Base-by-base conservation (phyloP, 495 filamentous ascomycete genomes). In the Trichoderma orchidacearum region DNA sequence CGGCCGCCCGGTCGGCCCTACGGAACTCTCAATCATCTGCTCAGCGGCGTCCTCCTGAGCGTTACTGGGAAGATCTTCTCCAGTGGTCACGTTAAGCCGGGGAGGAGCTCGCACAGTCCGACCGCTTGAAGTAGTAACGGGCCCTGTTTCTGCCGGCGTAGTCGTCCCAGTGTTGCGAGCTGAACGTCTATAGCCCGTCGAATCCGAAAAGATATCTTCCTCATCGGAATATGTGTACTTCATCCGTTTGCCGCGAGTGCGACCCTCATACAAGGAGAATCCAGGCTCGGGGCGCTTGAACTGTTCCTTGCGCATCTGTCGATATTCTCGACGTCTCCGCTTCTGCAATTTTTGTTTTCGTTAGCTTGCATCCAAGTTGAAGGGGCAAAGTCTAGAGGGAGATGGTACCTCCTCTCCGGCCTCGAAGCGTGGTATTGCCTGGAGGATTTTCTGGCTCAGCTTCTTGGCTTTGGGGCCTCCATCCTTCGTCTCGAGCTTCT, bases 181-280 rank as follows among this genome's bases (percentile, higher is more conserved):
- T 0, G 90, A 95, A 34, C 87, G 80, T 54, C 89, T 81, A 48
- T 48, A 48, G 28, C 73, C 79, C 21, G 80, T 74, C 25, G 81
- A 83, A 65, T 95, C 89, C 2, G 87, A 88, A 53, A 81, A 78
- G 13, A 86, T 84, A 18, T 85, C 85, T 62, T 94, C 89, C 35
- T 95, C 90, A 38, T 95, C 90, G 0, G 90, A 95, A 66, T 87
- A 97, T 0, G 90, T 96, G 60, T 97, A 98, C 66, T 87, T 94
- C 69, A 95, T 85, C 45, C 90, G 85, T 72, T 97, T 97, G 36
- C 93, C 93, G 54, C 93, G 81, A 0, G 94, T 97, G 41, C 93
- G 89, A 34, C 94, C 94, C 73, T 98, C 93, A 68, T 97, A 97
- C 53, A 93, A 75, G 13, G 90, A 96, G 69, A 91, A 90, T 3